Percentiles rank a stretch among this genome's conserved stretches.
These are phyloP conservation scores for Balakata baccata DNA, from an alignment of 345 rosid species.

Conservation along the genomic window DNA sequence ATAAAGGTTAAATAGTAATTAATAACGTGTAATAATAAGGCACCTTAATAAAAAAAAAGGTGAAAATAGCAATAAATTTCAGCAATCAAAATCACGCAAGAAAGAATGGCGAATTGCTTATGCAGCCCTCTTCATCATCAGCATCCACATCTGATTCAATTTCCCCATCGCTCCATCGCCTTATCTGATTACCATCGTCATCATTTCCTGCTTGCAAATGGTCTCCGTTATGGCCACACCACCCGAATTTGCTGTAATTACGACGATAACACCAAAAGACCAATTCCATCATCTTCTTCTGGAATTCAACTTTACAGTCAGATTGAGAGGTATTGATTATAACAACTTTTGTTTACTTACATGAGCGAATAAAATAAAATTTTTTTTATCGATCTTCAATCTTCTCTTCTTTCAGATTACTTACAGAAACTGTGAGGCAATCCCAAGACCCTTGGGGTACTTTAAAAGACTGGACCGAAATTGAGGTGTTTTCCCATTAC, in stretches of 20 bases:
- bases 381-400: neutral
- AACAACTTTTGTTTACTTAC: no score
- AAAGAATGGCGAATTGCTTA: constrained; percentile 23
- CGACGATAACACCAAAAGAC: constrained; percentile 35
- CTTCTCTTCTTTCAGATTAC: constrained; percentile 45
- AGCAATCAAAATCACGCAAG: neutral
- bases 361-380: neutral
- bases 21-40: no score
- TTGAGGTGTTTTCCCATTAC: constrained; percentile 52
- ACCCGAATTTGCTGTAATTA: constrained; percentile 36
- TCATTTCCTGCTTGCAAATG: neutral
- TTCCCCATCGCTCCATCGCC: neutral
- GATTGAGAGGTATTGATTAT: constrained; percentile 64
- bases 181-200: neutral
- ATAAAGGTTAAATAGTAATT: no score
- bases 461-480: constrained; percentile 66
- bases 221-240: constrained; percentile 8
- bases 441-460: constrained; percentile 65
- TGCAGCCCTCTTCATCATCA: constrained; percentile 11
- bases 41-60: neutral
- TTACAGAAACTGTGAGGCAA: constrained; percentile 77
- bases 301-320: constrained; percentile 72
- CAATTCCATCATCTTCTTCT: constrained; percentile 22
- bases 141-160: neutral
- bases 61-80: no score